phyloP scores from a whole-genome alignment of 768 basidiomycete species.

The Xerocomellus chrysenteron region DNA sequence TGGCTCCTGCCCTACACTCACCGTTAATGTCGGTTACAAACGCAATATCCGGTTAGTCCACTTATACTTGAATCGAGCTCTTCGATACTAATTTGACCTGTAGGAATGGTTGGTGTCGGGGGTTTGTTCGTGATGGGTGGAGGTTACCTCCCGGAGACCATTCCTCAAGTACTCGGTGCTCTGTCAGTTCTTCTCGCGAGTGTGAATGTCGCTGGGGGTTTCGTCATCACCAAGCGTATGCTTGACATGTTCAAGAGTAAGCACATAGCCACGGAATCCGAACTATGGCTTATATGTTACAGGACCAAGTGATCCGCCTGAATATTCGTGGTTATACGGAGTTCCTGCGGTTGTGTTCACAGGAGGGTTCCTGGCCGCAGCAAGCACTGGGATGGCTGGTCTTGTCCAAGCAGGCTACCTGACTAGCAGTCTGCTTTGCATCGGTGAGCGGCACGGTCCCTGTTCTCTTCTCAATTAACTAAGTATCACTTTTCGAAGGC shows the following conservation, averaged over 20 bases:
- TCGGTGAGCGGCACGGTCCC: slow-evolving; percentile 45
- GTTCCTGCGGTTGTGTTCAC: slow-evolving; percentile 80
- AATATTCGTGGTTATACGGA: slow-evolving; percentile 81
- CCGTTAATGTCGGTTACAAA: slow-evolving; percentile 92
- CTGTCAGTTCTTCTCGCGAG: slow-evolving; percentile 84
- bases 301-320: slow-evolving; percentile 84
- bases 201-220: slow-evolving; percentile 86
- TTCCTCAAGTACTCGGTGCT: slow-evolving; percentile 79
- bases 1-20: slow-evolving; percentile 84
- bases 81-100: not conserved
- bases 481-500: slow-evolving; percentile 37
- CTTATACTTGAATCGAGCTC: slow-evolving; percentile 7
- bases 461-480: not conserved
- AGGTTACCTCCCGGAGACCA: slow-evolving; percentile 76
- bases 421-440: slow-evolving; percentile 83
- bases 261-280: slow-evolving; percentile 10
- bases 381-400: slow-evolving; percentile 81
- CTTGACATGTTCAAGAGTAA: slow-evolving; percentile 89
- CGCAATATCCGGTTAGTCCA: slow-evolving; percentile 69
- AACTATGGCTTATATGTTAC: slow-evolving; percentile 5
- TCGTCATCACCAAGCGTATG: slow-evolving; percentile 90
- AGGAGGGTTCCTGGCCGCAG: slow-evolving; percentile 78
- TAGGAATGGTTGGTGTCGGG: slow-evolving; percentile 77
- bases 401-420: slow-evolving; percentile 88
- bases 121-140: slow-evolving; percentile 92